Evolutionary conservation across 345 rosid species (phyloP), one percentile per base, ranked within the genome.

Genomic region (Syzygium grande): DNA sequence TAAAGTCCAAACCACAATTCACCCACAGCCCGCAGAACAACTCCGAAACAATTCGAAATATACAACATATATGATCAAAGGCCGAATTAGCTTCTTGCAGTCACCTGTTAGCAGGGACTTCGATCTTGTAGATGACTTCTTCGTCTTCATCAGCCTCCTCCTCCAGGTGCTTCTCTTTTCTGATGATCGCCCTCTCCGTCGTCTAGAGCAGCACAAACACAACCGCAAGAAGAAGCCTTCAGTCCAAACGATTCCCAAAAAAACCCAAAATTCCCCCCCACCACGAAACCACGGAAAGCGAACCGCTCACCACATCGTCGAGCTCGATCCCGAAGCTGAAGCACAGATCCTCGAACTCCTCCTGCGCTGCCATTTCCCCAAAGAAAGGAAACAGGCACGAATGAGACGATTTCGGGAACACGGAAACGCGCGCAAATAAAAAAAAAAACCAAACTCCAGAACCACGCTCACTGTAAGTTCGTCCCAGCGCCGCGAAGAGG

Each of bases 261-360:
- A 54, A 61, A 25, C 41, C 52, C 17, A 16, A 23, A 87, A 34
- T 58, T 2, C 19, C 19, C 73, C 46, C 46, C 59, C 59, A 27
- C 41, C 51, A 55, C 14, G 22, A 58, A 38, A 2, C 21, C 1
- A 73, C 21, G 14, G 8, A 52, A 51, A n/a, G 85, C 8, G 52
- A 11, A 43, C 4, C 27, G 85, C 96, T 93, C 77, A 98, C 99
- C 95, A 94, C 99, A 87, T 95, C 99, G 53, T 96, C 99, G 38
- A 98, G 98, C 92, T 98, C 98, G 49, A 98, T 96, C 12, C 99
- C 99, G 11, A 96, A 98, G 46, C 91, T 52, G 94, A 96, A 98
- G 94, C 99, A 98, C 52, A 98, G 91, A 84, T 95, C 99, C 79
- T 96, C 98, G 46, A 96, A 98, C 90, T 95, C 94, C 87, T 96